Base-by-base conservation (phyloP, 495 filamentous ascomycete genomes). In the Cercophora newfieldiana region DNA sequence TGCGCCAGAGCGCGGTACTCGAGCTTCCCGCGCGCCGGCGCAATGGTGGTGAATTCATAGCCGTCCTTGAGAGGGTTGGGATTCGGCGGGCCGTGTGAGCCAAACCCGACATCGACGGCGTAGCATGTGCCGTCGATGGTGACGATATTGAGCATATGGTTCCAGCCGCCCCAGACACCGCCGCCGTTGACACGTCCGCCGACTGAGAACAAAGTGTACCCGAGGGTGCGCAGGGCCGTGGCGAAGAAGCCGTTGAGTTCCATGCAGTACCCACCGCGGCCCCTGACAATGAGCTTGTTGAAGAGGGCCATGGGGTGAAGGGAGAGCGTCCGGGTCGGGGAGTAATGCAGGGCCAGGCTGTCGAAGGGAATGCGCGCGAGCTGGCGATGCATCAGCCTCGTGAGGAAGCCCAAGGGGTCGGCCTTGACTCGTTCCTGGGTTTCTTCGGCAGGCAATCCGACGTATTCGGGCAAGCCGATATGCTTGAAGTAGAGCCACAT, bases 31-130 rank as follows among this genome's bases (percentile, higher is more conserved):
- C 56, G 31, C 0, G 33, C 49, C 0, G 67, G 65, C 0, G 48
- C 44, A 7, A 78, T 33, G 6, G 63, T 58, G 12, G 7, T 2
- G 49, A 70, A 70, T 16, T 68, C 44, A 44, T 53, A 10, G 10
- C 54, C 60, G 54, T 75, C 19, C 0, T 68, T 24, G 0, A 83
- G 72, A 0, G 68, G 77, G 1, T 80, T 25, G n/a, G 80, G 81
- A 0, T 67, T 30, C 2, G 70, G 69, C 0, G 78, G 63, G 18
- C 72, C 75, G 61, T 75, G 68, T 47, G 72, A 78, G 4, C 91
- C 92, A 61, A 93, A 93, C 0, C 85, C 90, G 14, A 91, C 88
- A 66, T 96, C 91, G 2, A 93, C 78, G 50, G 86, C 79, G 61
- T 85, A 91, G 64, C 79, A 79, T 10, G 69, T 25, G 14, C 72